These are phyloP conservation scores for Salvia splendens DNA, from an alignment of 257 asterid genomes.

Conservation along the genomic window DNA sequence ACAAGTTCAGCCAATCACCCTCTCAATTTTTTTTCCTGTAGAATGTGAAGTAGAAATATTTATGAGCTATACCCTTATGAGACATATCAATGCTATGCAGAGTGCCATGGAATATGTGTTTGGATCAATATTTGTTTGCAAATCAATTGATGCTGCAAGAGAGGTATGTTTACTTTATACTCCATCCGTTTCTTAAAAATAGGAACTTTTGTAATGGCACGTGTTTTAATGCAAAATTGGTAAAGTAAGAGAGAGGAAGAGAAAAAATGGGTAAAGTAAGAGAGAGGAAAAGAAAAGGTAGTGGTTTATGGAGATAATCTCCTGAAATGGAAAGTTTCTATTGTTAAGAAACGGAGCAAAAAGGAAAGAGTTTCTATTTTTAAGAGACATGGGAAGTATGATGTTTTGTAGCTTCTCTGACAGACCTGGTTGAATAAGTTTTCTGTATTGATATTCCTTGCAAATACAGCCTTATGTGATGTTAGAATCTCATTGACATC, in stretches of 20 bases:
- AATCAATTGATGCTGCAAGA: slow-evolving; percentile 73
- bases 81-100: slow-evolving; percentile 53
- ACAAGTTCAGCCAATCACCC: not conserved
- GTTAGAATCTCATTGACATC: not conserved
- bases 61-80: slow-evolving; percentile 29
- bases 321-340: too few relatives aligned
- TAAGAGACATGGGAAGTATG: too few relatives aligned
- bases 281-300: too few relatives aligned
- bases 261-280: too few relatives aligned
- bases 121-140: slow-evolving; percentile 97
- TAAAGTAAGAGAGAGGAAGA: too few relatives aligned
- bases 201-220: too few relatives aligned
- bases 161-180: slow-evolving; percentile 53
- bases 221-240: too few relatives aligned
- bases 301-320: too few relatives aligned
- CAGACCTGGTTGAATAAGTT: slow-evolving; percentile 3
- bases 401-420: not conserved
- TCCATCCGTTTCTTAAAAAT: too few relatives aligned
- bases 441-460: slow-evolving; percentile 5
- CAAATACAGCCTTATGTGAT: slow-evolving; percentile 10
- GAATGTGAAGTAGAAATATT: slow-evolving; percentile 20
- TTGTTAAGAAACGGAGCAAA: too few relatives aligned
- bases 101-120: slow-evolving; percentile 91
- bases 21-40: slow-evolving; percentile 5
- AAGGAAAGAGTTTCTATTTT: too few relatives aligned